phyloP scores from a whole-genome alignment of 2,329 filamentous ascomycete species.

The Trichoderma aggressivum region DNA sequence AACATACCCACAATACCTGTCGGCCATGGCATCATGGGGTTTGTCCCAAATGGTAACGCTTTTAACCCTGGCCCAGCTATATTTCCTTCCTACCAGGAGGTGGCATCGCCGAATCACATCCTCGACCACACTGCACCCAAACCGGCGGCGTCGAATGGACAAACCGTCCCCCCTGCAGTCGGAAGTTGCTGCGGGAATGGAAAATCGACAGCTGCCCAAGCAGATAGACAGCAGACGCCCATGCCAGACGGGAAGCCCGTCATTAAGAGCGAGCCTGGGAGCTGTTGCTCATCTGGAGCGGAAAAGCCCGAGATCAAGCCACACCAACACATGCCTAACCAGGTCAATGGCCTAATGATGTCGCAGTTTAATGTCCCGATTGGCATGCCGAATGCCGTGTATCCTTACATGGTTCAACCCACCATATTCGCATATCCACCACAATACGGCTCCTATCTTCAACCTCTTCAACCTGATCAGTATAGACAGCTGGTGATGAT shows the following conservation, averaged over 20 bases:
- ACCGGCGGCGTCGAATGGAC: slow-evolving; percentile 23
- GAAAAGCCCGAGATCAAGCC: slow-evolving; percentile 24
- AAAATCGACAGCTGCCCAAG: slow-evolving; percentile 4
- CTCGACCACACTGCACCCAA: slow-evolving; percentile 22
- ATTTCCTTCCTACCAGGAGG: slow-evolving; percentile 34
- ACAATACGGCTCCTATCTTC: slow-evolving; percentile 53
- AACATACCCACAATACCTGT: slow-evolving; percentile 22
- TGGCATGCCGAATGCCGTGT: slow-evolving; percentile 39
- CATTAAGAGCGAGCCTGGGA: slow-evolving; percentile 25
- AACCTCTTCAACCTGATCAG: slow-evolving; percentile 52
- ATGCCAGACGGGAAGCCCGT: slow-evolving; percentile 23
- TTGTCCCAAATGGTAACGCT: slow-evolving; percentile 27
- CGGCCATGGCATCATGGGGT: slow-evolving; percentile 30
- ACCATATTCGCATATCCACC: slow-evolving; percentile 52
- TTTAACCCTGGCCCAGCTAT: slow-evolving; percentile 27
- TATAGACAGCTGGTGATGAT: slow-evolving; percentile 46
- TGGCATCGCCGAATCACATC: slow-evolving; percentile 27
- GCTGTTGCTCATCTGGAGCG: slow-evolving; percentile 31
- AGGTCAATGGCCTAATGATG: slow-evolving; percentile 32
- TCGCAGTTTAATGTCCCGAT: slow-evolving; percentile 36
- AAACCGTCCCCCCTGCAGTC: slow-evolving; percentile 9
- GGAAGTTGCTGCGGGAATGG: slow-evolving; percentile 27
- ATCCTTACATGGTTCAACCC: slow-evolving; percentile 41
- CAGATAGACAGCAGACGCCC: slow-evolving; percentile 13
- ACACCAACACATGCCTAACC: slow-evolving; percentile 23